phyloP scores from a whole-genome alignment of 306 rosid species.

The Vigna nakashimae region DNA sequence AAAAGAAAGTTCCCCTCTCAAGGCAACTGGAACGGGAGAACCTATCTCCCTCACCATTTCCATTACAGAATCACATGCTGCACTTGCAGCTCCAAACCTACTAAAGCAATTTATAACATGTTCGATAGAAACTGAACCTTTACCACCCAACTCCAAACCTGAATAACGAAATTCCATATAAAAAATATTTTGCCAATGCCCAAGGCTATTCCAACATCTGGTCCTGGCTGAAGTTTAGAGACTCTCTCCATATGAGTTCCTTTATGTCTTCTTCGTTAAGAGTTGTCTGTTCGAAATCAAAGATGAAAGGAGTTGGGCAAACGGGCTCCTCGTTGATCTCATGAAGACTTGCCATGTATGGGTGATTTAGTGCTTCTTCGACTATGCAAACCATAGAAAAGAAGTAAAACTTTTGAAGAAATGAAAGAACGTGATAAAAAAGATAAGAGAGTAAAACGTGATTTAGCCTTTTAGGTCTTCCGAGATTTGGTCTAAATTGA shows the following conservation, averaged over 20 bases:
- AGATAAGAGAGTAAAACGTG: background rate
- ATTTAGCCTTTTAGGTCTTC: background rate
- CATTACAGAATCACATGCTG: constrained; percentile 35
- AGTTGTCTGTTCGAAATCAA: constrained; percentile 81
- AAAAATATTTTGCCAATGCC: background rate
- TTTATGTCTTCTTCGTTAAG: constrained; percentile 90
- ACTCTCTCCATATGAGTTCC: constrained; percentile 91
- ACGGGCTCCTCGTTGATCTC: constrained; percentile 97
- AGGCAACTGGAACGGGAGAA: constrained; percentile 40
- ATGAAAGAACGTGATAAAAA: background rate
- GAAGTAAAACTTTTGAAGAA: constrained; percentile 30
- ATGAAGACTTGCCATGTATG: constrained; percentile 84
- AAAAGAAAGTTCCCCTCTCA: constrained; percentile 13
- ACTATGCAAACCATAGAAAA: constrained; percentile 55
- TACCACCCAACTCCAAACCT: constrained; percentile 41
- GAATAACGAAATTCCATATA: constrained; percentile 41
- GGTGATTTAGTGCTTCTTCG: constrained; percentile 93
- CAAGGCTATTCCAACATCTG: constrained; percentile 31
- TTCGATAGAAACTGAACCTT: constrained; percentile 24
- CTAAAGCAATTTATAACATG: constrained; percentile 13
- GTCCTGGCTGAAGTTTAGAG: constrained; percentile 51
- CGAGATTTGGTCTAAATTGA: background rate
- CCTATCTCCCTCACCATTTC: constrained; percentile 45
- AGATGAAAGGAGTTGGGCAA: constrained; percentile 78
- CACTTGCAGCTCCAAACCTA: constrained; percentile 47